Base-by-base conservation (phyloP, 2,329 filamentous ascomycete species). In the Colletotrichum incanum region DNA sequence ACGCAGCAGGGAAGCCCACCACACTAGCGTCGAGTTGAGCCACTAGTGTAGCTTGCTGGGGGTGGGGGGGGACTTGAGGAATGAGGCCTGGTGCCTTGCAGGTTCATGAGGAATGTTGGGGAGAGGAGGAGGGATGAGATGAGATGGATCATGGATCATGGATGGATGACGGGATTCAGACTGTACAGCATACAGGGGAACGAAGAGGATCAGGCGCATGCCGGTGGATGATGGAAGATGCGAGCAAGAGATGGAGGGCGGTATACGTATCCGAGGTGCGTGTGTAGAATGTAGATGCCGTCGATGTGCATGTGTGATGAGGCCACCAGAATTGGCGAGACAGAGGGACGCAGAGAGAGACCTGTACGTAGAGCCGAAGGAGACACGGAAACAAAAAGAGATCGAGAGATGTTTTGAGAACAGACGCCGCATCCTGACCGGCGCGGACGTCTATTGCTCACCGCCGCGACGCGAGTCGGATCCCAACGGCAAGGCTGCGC, bases 181-280 rank as follows among this genome's bases (percentile, higher is more conserved):
- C 23, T 39, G 43, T 2, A 5, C n/a, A 26, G 9, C 16, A 34
- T 18, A 16, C 9, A 23, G 20, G 45, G 41, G 20, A 18, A 43
- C 39, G 26, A 11, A 41, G n/a, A 71, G 63, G 55, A 58, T 71
- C 68, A 62, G 49, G 34, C 41, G 50, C 68, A 56, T 67, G 65
- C 64, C 64, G n/a, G 59, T 26, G 11, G 58, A 16, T n/a, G 39
- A 56, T 56, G 56, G 60, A 39, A 23, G 54, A 56, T 37, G 54
- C 54, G 20, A 55, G 58, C 37, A 54, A n/a, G 65, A 67, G 39
- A 23, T 34, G 23, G 37, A 67, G 63, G 68, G 69, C 68, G 34
- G 68, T 63, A 72, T 68, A 47, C 69, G 47, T 72, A 64, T 68
- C 65, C 43, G 67, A 26, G 39, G 43, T 56, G 49, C 50, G 50